Evolutionary conservation across 257 asterid genomes (phyloP).

Genomic region (Vinca minor): DNA sequence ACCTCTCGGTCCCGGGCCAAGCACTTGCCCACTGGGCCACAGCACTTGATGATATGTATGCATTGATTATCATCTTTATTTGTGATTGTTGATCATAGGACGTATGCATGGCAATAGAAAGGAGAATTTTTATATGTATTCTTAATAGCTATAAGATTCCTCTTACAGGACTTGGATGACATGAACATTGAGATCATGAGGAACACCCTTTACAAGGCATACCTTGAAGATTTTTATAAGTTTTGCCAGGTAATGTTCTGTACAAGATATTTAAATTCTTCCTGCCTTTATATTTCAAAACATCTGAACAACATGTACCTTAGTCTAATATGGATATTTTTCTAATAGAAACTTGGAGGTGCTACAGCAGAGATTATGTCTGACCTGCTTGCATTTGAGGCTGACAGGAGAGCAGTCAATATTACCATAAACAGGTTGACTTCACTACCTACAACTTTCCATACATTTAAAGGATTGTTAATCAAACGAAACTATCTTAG

Average conservation of each 20-base stretch:
- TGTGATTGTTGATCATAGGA: not conserved
- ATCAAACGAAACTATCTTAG: not conserved
- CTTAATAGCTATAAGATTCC: slow-evolving; percentile 1
- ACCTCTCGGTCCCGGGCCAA: too few relatives aligned
- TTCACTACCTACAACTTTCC: not conserved
- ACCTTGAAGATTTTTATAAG: slow-evolving; percentile 82
- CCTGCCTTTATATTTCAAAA: slow-evolving; percentile 5
- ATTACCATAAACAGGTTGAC: slow-evolving; percentile 74
- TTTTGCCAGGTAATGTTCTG: slow-evolving; percentile 64
- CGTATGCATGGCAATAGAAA: not conserved
- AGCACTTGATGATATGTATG: too few relatives aligned
- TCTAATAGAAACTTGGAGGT: slow-evolving; percentile 75
- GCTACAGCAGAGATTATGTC: slow-evolving; percentile 95
- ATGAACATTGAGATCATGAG: slow-evolving; percentile 97
- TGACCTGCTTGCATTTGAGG: slow-evolving; percentile 83
- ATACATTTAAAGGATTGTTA: not conserved
- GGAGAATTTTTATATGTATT: not conserved
- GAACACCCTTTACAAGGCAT: slow-evolving; percentile 88
- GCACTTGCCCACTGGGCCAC: too few relatives aligned
- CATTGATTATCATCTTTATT: not conserved
- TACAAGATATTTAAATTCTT: slow-evolving; percentile 10
- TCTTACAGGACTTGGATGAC: slow-evolving; percentile 77
- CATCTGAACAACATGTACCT: not conserved
- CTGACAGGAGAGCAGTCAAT: slow-evolving; percentile 94
- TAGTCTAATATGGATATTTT: slow-evolving; percentile 19